phyloP scores from a whole-genome alignment of 768 basidiomycete genomes.

The Polyporus arcularius region DNA sequence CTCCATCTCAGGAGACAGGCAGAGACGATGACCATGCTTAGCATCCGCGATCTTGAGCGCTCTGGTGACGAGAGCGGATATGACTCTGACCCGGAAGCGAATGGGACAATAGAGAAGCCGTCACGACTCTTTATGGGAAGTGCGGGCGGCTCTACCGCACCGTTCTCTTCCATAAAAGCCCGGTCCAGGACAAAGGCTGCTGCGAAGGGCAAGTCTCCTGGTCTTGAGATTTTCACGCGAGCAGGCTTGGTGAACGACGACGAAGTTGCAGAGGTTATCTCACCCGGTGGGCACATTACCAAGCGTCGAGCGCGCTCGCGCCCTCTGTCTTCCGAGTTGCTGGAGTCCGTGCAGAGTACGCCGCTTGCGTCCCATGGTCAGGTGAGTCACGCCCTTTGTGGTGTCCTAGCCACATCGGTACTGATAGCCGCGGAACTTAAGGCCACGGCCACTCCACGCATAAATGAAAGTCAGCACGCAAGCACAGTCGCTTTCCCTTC shows the following conservation, averaged over 20 bases:
- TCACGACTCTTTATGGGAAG: conserved; percentile 14
- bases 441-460: conserved; percentile 22
- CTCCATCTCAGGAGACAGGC: conserved; percentile 51
- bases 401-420: conserved; percentile 6
- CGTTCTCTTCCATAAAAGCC: conserved; percentile 20
- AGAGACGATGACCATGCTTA: conserved; percentile 63
- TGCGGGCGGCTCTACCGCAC: conserved; percentile 13
- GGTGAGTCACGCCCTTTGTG: conserved; percentile 20
- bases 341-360: conserved; percentile 50
- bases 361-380: conserved; percentile 18
- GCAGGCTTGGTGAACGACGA: conserved; percentile 23
- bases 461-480: conserved; percentile 27
- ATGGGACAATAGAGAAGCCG: conserved; percentile 20
- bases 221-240: conserved; percentile 18
- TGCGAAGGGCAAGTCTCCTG: conserved; percentile 21
- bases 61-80: conserved; percentile 48
- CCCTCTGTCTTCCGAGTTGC: conserved; percentile 67
- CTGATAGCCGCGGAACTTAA: conserved; percentile 11
- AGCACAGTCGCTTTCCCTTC: conserved; percentile 40
- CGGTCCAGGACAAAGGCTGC: not conserved
- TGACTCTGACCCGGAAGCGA: conserved; percentile 48
- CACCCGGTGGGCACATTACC: conserved; percentile 73
- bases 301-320: conserved; percentile 76
- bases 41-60: conserved; percentile 55
- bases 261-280: conserved; percentile 43